Conservation (phyloP, 2,329 filamentous ascomycete genomes). For the Penicillium sp. region DNA sequence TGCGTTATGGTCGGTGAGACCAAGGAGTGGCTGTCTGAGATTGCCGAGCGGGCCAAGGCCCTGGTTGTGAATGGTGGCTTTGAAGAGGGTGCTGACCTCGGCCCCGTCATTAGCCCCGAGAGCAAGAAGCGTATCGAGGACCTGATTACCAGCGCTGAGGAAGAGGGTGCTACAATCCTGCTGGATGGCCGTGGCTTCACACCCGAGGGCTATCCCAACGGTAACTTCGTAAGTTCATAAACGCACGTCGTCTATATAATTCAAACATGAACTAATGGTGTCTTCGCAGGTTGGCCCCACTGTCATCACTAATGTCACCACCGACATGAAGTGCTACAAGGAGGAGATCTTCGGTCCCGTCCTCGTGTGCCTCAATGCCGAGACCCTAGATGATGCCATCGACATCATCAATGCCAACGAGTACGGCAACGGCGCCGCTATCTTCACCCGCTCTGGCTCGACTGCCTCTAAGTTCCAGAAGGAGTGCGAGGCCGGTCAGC, state of each 20-base stretch:
- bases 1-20: slow-evolving; percentile 63
- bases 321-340: slow-evolving; percentile 63
- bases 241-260: background rate
- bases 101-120: slow-evolving; percentile 61
- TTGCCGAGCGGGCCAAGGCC: slow-evolving; percentile 59
- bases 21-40: slow-evolving; percentile 61
- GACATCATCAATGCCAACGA: slow-evolving; percentile 62
- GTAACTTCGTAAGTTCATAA: slow-evolving; percentile 57
- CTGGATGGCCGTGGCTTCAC: slow-evolving; percentile 60
- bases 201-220: slow-evolving; percentile 61
- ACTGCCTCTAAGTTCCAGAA: slow-evolving; percentile 61
- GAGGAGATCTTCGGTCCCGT: slow-evolving; percentile 67
- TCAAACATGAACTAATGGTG: background rate
- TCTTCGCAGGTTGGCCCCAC: slow-evolving; percentile 55
- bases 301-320: slow-evolving; percentile 62
- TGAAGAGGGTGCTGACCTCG: slow-evolving; percentile 60
- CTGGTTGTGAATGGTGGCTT: slow-evolving; percentile 61
- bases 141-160: slow-evolving; percentile 58
- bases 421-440: slow-evolving; percentile 64
- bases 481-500: slow-evolving; percentile 63
- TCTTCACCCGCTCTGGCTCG: slow-evolving; percentile 61
- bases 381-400: slow-evolving; percentile 60
- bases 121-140: slow-evolving; percentile 62
- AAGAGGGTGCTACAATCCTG: slow-evolving; percentile 61
- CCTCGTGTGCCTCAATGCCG: slow-evolving; percentile 58